Conservation (phyloP, 768 basidiomycete species). For the Rubroboletus satanas region DNA sequence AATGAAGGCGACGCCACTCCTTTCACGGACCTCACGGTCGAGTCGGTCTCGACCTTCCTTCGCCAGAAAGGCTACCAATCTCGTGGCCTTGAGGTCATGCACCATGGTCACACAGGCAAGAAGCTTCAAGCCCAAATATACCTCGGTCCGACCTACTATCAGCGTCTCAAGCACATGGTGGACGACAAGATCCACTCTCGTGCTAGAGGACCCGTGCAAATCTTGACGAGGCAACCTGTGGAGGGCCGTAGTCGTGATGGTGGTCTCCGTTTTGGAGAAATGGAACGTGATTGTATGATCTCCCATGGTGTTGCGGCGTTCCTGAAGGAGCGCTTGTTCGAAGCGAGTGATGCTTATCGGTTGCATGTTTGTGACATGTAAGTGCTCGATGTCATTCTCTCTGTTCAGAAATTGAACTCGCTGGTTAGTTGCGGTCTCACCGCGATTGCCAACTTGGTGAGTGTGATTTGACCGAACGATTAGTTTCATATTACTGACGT, state of each 20-base stretch:
- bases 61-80: constrained; percentile 92
- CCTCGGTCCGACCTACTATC: constrained; percentile 98
- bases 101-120: constrained; percentile 96
- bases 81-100: constrained; percentile 97
- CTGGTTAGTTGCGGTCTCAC: constrained; percentile 80
- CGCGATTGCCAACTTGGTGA: constrained; percentile 91
- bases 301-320: constrained; percentile 98
- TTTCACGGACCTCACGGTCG: constrained; percentile 96
- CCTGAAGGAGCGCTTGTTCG: constrained; percentile 95
- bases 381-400: constrained; percentile 31
- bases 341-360: constrained; percentile 89
- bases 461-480: constrained; percentile 28
- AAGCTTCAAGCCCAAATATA: constrained; percentile 98
- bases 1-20: constrained; percentile 98
- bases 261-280: constrained; percentile 99
- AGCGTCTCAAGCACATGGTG: constrained; percentile 99
- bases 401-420: constrained; percentile 7
- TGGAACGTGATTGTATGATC: constrained; percentile 99
- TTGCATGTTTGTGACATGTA: constrained; percentile 96
- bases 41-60: constrained; percentile 92
- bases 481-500: constrained; percentile 9
- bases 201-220: constrained; percentile 95
- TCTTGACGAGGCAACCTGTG: constrained; percentile 94
- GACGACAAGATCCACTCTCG: constrained; percentile 99
- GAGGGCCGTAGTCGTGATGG: constrained; percentile 99